Conservation (phyloP, 495 filamentous ascomycete genomes). For the Annulohypoxylon bovei region DNA sequence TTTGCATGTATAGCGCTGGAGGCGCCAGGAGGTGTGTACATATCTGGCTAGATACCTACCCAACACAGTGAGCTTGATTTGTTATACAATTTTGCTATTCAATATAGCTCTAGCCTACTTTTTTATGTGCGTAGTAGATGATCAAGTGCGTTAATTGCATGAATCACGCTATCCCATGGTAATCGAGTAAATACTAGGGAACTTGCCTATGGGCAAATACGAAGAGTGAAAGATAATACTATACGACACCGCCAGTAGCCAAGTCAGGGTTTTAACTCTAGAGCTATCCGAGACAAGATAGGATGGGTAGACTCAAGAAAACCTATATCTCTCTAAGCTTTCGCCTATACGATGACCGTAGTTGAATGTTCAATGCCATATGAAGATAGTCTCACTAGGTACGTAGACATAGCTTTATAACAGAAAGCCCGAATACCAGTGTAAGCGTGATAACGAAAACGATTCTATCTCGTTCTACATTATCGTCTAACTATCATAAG, state of each 20-base stretch:
- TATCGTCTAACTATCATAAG: constrained; percentile 45
- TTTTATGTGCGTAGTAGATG: background rate
- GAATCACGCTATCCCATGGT: background rate
- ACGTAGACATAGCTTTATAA: background rate
- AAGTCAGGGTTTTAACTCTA: too few species aligned
- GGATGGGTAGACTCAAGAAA: background rate
- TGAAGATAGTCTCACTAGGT: background rate
- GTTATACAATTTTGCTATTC: background rate
- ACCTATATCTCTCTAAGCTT: too few species aligned
- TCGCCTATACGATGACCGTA: too few species aligned
- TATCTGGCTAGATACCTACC: background rate
- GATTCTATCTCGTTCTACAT: constrained; percentile 44
- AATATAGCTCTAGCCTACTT: background rate
- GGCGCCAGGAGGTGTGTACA: constrained; percentile 7
- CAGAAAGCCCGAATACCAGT: background rate
- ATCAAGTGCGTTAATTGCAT: background rate
- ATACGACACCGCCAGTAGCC: too few species aligned
- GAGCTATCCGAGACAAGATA: too few species aligned
- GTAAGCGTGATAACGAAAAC: constrained; percentile 41
- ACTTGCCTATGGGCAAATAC: too few species aligned
- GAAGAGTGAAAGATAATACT: too few species aligned
- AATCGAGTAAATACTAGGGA: background rate
- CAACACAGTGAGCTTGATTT: background rate
- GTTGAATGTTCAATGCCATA: too few species aligned
- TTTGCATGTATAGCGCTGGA: constrained; percentile 4